phyloP scores from a whole-genome alignment of 2,329 filamentous ascomycete species.

The Pseudocercospora fuligena region DNA sequence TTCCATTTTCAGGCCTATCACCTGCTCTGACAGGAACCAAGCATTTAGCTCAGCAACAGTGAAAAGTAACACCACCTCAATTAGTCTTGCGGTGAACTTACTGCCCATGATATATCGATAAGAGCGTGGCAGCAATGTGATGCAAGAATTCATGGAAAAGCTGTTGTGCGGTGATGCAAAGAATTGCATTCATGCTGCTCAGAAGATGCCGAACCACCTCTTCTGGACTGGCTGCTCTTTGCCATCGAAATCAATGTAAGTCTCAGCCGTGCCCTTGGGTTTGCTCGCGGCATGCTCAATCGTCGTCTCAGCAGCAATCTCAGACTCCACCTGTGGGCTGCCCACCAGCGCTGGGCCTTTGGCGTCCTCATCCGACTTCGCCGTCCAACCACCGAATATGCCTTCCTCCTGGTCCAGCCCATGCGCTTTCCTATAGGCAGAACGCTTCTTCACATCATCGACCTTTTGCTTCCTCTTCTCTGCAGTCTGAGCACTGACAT shows the following conservation, averaged over 20 bases:
- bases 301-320: neutral
- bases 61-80: neutral
- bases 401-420: constrained; percentile 67
- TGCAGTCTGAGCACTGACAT: constrained; percentile 69
- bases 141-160: neutral
- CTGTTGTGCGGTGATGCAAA: neutral
- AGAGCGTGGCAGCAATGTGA: neutral
- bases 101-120: neutral
- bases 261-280: constrained; percentile 38
- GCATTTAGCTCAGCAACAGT: neutral
- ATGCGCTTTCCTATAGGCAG: constrained; percentile 83
- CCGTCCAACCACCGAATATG: constrained; percentile 57
- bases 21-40: neutral
- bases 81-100: neutral
- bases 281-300: constrained; percentile 36
- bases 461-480: constrained; percentile 74
- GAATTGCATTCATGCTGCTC: neutral
- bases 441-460: constrained; percentile 87
- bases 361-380: constrained; percentile 42
- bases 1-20: neutral
- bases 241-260: constrained; percentile 48
- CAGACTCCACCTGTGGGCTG: constrained; percentile 36
- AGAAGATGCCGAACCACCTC: constrained; percentile 84
- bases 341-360: constrained; percentile 44
- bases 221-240: constrained; percentile 63